Base-by-base conservation (phyloP, 352 stramenopile genomes). In the Elongisporangium prolatum region DNA sequence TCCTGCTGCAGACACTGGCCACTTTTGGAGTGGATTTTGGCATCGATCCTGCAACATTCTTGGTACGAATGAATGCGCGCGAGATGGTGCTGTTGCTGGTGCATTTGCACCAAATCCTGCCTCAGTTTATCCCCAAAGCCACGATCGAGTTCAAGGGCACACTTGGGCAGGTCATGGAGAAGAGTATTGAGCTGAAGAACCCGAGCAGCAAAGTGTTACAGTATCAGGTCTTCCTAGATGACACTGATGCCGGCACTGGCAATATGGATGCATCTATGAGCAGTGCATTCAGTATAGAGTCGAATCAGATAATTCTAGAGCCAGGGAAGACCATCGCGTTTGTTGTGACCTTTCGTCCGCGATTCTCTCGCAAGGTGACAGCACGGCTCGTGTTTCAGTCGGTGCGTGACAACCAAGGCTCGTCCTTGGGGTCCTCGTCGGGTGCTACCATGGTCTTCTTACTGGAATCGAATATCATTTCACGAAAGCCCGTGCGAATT, bases 181-280 rank as follows among this genome's bases (percentile, higher is more conserved):
- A 98, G 51, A 96, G 65, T 7, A 98, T 98, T 28, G 95, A 98
- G 60, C 72, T 98, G 2, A 91, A 88, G 59, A 98, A 98, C 57
- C 88, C 93, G 6, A 93, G 85, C 18, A 72, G 75, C 3, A 84
- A 79, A 6, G 65, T 77, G 4, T 80, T 98, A 37, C 73, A 68
- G 3, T 98, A 98, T 56, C 75, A 93, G 4, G 89, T 98, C 3
- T 93, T 89, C 47, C 59, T 98, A 2, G 87, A 97, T 49, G 84
- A 64, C 28, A 67, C 48, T 0, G 51, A 55, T 22, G 52, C 50
- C 3, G 21, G 22, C 0, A 34, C 2, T 44, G 34, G 22, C 21
- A 50, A 9, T 6, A n/a, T 17, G 2, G 25, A 37, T 17, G 37
- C 34, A 0, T 44, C 40, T 0, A 54, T 52, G 2, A 56, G 50